phyloP scores from a whole-genome alignment of 1,284 basidiomycete genomes.

The Boletus sp. region DNA sequence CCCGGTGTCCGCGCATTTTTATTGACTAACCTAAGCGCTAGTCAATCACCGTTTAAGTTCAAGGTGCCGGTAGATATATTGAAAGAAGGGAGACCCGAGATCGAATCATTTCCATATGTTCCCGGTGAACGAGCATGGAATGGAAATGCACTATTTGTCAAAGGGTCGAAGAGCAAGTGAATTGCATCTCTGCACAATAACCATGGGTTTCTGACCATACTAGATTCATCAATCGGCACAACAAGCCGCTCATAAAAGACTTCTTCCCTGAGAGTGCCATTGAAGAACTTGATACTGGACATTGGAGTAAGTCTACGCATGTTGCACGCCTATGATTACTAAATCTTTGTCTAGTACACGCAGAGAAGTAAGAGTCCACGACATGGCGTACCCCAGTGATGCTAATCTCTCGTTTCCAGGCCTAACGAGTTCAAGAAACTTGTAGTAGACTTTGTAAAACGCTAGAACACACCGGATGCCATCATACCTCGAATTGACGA shows the following conservation, averaged over 20 bases:
- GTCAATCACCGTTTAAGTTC: conserved; percentile 50
- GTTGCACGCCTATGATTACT: not conserved
- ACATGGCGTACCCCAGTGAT: not conserved
- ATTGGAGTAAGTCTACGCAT: conserved; percentile 54
- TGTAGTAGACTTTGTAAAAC: conserved; percentile 40
- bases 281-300: conserved; percentile 54
- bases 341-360: conserved; percentile 43
- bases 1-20: conserved; percentile 71
- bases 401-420: conserved; percentile 26
- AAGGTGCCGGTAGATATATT: conserved; percentile 71
- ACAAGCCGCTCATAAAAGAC: conserved; percentile 50
- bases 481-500: not conserved
- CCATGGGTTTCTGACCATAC: not conserved
- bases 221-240: conserved; percentile 71
- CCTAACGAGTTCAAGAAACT: conserved; percentile 46
- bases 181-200: conserved; percentile 21
- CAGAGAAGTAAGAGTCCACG: conserved; percentile 45
- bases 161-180: conserved; percentile 73
- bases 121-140: conserved; percentile 56
- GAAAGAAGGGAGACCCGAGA: conserved; percentile 52
- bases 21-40: conserved; percentile 68
- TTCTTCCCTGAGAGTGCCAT: conserved; percentile 68
- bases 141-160: conserved; percentile 70
- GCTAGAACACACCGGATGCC: conserved; percentile 12
- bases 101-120: conserved; percentile 75